Evolutionary conservation across 371 early-diverging fungal species (phyloP), one percentile per base, ranked within the genome.

Genomic region (Blastocladiella emersonii): DNA sequence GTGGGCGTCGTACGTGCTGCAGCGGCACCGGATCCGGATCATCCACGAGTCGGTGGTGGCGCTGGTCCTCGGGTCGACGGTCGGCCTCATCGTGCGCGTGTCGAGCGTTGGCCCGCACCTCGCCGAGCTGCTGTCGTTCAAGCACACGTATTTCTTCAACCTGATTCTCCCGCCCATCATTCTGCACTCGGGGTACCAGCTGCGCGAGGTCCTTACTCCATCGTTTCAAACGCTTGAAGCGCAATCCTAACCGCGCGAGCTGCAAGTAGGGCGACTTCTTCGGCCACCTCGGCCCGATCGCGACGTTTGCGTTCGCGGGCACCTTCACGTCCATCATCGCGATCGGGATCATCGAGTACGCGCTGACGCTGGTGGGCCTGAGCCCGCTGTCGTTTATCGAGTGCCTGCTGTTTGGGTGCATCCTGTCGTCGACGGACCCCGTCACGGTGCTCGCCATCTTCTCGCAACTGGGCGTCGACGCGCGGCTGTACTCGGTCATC

Each of bases 381-480:
- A 86, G 86, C 61, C 76, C 79, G 44, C 74, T 92, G 36, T 78
- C 86, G 25, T 84, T 91, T 41, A 73, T 93, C 63, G 97, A 96
- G 70, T 90, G 89, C 65, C 83, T 93, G 78, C 87, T 90, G 36
- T 89, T 92, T 68, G 94, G 95, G 19, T 79, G 93, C 2, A 89
- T 96, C 62, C 74, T 96, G 63, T 92, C 93, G 6, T 92, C 97
- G 6, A 96, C 97, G 7, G 97, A 96, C 72, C 93, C 97, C 3
- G 97, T 96, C 34, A 92, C 97, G 0, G 87, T 96, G 21, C 76
- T 96, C 55, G 87, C 95, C 19, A 89, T 95, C 44, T 93, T 96
- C 69, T 83, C 89, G 59, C 92, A 93, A 66, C 76, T 91, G 45
- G 81, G 84, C 57, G 95, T 96, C 25, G 97, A 96, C 63, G 90